Conservation (phyloP, 2,329 filamentous ascomycete genomes). For the Pseudogymnoascus sp. region DNA sequence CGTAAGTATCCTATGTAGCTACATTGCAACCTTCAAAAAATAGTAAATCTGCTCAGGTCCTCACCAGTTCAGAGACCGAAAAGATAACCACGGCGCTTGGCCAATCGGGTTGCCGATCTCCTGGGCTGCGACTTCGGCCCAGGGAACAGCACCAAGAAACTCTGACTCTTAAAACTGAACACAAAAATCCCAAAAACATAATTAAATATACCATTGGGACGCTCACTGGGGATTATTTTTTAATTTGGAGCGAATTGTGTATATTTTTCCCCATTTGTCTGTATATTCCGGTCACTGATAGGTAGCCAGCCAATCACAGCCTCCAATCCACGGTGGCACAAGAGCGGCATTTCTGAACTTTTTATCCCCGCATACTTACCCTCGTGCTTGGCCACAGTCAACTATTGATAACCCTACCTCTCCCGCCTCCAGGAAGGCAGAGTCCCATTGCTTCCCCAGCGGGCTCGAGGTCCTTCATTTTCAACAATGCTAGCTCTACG, state of each 20-base stretch:
- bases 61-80: neutral
- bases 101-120: slow-evolving; percentile 6
- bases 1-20: neutral
- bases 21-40: neutral
- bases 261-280: neutral
- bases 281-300: neutral
- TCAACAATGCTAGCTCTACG: slow-evolving; percentile 28
- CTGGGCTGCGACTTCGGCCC: neutral
- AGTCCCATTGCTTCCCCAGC: slow-evolving; percentile 6
- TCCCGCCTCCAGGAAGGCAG: slow-evolving; percentile 2
- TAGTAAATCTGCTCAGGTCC: neutral
- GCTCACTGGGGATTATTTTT: neutral
- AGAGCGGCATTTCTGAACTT: slow-evolving; percentile 7
- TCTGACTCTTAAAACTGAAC: neutral
- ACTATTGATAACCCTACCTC: neutral
- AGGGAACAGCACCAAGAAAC: neutral
- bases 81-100: neutral
- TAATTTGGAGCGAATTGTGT: neutral
- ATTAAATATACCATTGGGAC: neutral
- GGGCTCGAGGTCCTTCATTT: neutral
- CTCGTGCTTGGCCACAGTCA: slow-evolving; percentile 5
- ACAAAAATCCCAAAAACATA: neutral
- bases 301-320: neutral
- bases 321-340: neutral
- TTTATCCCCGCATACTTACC: slow-evolving; percentile 8